phyloP scores from a whole-genome alignment of 2,329 filamentous ascomycete species.

The Talaromyces pinophilus region DNA sequence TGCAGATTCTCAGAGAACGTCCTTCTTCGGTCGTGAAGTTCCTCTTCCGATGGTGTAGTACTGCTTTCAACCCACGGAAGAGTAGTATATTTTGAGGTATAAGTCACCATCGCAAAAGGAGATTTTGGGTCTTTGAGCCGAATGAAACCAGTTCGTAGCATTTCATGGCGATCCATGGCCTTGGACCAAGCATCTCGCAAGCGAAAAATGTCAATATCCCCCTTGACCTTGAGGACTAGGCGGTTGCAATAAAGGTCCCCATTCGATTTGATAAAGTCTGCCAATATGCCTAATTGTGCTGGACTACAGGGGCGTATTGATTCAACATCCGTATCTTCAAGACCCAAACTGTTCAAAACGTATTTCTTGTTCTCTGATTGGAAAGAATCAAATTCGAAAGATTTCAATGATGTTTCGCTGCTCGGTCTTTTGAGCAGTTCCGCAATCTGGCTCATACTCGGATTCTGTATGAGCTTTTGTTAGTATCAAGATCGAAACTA shows the following conservation, averaged over 20 bases:
- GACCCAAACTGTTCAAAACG: conserved; percentile 35
- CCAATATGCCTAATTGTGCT: conserved; percentile 77
- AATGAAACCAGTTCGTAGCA: conserved; percentile 75
- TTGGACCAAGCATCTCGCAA: conserved; percentile 62
- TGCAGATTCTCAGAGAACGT: conserved; percentile 51
- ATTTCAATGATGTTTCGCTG: conserved; percentile 30
- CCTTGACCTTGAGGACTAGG: conserved; percentile 56
- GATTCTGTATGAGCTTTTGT: conserved; percentile 32
- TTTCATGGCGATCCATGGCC: conserved; percentile 61
- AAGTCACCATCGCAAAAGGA: conserved; percentile 75
- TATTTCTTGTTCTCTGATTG: conserved; percentile 44
- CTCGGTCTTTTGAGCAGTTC: conserved; percentile 43
- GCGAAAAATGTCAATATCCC: conserved; percentile 37
- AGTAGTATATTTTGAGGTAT: conserved; percentile 38
- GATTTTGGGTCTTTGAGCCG: conserved; percentile 60
- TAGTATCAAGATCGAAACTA: background rate
- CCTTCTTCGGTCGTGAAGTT: conserved; percentile 23
- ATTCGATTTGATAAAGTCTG: conserved; percentile 67
- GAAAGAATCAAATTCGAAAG: conserved; percentile 56
- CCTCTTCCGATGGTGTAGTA: background rate
- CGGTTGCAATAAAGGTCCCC: conserved; percentile 76
- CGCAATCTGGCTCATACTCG: conserved; percentile 40
- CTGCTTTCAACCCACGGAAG: conserved; percentile 43
- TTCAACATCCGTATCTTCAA: conserved; percentile 50
- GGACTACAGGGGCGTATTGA: conserved; percentile 74